Conservation (phyloP, 306 rosid genomes). For the Psophocarpus tetragonolobus region DNA sequence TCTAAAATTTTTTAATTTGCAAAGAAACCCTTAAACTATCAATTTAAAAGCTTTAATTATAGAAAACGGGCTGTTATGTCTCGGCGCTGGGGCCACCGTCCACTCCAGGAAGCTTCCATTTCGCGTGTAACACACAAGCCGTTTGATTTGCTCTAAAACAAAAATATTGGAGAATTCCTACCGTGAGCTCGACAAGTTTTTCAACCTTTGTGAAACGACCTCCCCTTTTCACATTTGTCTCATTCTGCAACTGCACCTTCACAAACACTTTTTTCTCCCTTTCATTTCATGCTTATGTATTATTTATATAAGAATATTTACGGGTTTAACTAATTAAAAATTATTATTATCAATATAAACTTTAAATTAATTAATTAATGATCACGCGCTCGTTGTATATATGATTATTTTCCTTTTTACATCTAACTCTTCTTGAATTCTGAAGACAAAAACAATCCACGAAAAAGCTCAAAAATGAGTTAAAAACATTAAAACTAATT, state of each 20-base stretch:
- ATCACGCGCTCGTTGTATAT: too few species aligned
- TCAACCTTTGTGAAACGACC: conserved; percentile 8
- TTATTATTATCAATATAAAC: too few species aligned
- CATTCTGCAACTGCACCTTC: neutral
- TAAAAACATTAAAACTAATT: too few species aligned
- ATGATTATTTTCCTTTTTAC: too few species aligned
- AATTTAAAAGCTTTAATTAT: neutral
- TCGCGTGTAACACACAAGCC: conserved; percentile 16
- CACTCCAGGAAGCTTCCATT: conserved; percentile 51
- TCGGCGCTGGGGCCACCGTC: neutral
- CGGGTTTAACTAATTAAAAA: too few species aligned
- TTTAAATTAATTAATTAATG: too few species aligned
- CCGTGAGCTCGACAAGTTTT: neutral
- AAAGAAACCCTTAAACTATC: neutral
- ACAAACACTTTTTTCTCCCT: too few species aligned
- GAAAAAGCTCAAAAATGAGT: too few species aligned
- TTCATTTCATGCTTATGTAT: too few species aligned
- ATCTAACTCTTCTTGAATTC: too few species aligned
- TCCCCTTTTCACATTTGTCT: conserved; percentile 39
- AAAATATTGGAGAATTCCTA: neutral
- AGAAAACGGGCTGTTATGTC: neutral
- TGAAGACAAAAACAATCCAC: too few species aligned
- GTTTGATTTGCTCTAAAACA: conserved; percentile 28
- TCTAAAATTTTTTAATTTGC: neutral
- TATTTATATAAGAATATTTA: too few species aligned